Conservation (phyloP, 345 rosid species). For the Citrus mangshanensis region DNA sequence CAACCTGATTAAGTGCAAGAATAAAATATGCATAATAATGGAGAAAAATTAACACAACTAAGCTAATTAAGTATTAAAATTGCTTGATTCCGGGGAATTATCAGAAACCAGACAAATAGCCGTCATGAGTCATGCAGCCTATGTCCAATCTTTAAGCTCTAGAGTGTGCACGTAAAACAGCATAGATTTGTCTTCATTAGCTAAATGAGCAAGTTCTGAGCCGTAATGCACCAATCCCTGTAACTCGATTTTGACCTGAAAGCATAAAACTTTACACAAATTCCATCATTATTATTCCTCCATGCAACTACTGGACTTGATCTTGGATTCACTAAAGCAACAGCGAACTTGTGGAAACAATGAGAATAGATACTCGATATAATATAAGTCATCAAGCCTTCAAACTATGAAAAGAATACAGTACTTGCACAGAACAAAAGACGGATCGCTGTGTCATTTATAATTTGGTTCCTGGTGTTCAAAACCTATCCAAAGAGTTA, state of each 20-base stretch:
- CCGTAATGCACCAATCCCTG: constrained; percentile 30
- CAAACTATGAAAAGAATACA: too few species aligned
- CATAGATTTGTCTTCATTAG: constrained; percentile 24
- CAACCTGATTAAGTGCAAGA: constrained; percentile 36
- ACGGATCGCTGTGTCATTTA: not conserved
- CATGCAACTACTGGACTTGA: not conserved
- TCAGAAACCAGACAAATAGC: constrained; percentile 37
- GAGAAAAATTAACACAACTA: constrained; percentile 18
- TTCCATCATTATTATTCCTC: constrained; percentile 9
- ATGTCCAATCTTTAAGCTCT: constrained; percentile 43
- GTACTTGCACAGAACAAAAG: not conserved
- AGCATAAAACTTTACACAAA: constrained; percentile 4
- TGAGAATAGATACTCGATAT: not conserved
- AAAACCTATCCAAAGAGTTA: not conserved
- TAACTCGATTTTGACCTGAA: constrained; percentile 30
- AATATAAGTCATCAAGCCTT: too few species aligned
- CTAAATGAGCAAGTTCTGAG: constrained; percentile 19
- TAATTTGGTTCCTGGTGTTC: not conserved
- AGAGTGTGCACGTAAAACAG: constrained; percentile 34
- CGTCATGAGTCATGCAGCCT: constrained; percentile 39
- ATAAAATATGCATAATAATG: constrained; percentile 30
- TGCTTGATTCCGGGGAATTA: constrained; percentile 24
- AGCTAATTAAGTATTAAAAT: constrained; percentile 20
- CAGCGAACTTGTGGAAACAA: not conserved
- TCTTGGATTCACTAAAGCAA: not conserved